phyloP scores from a whole-genome alignment of 163 green algal genomes.

The Dunaliella salina region DNA sequence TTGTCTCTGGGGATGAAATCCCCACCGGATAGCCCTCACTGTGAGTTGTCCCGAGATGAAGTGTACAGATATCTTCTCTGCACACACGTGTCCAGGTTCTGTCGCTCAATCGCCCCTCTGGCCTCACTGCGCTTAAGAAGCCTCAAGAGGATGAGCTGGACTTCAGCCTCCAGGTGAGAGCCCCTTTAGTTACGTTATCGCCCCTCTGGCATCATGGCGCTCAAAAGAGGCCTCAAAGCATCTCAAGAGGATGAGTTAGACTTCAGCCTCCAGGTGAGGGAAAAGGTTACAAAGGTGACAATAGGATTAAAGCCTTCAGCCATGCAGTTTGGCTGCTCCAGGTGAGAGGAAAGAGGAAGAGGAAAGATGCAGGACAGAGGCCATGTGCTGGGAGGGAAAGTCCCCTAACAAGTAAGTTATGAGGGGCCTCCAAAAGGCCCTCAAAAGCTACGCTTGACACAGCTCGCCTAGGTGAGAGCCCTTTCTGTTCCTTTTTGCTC shows the following conservation, averaged over 20 bases:
- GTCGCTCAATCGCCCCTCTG: too few relatives aligned
- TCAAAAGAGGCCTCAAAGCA: not conserved
- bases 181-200: not conserved
- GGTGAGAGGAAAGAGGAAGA: not conserved
- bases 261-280: not conserved
- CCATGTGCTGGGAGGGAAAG: not conserved
- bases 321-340: not conserved
- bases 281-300: not conserved
- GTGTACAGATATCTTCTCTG: too few relatives aligned
- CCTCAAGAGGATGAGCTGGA: not conserved
- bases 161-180: not conserved
- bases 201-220: too few relatives aligned
- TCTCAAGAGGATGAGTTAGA: not conserved
- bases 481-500: too few relatives aligned
- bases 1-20: too few relatives aligned
- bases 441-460: too few relatives aligned
- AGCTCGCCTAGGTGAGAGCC: too few relatives aligned
- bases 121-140: not conserved
- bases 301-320: not conserved
- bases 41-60: too few relatives aligned
- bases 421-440: not conserved
- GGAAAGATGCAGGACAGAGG: not conserved
- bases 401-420: not conserved
- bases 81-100: too few relatives aligned
- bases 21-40: too few relatives aligned